Base-by-base conservation (phyloP, 164 flowering plant genomes). In the Tetrastigma voinierianum region DNA sequence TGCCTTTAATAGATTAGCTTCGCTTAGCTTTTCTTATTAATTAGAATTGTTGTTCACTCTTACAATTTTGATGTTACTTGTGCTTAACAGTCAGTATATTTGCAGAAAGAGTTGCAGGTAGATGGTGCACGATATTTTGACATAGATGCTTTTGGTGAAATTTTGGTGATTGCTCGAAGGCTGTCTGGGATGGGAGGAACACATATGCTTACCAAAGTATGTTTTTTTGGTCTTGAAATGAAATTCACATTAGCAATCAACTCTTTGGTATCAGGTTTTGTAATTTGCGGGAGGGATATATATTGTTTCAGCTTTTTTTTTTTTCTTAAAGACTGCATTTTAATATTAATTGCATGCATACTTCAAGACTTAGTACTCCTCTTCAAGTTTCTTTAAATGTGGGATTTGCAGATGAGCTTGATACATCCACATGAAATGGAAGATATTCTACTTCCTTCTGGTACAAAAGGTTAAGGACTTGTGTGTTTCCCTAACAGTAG, bases 71-170 rank as follows among this genome's bases (percentile, higher is more conserved):
- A 18, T 66, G 25, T 32, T 32, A 32, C 8, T 32, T 32, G 40
- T 60, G 58, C 48, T n/a, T 53, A n/a, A 51, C 47, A 20, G n/a
- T 17, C 54, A 54, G 45, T 54, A 40, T 58, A 51, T 69, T 66
- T 76, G 48, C 71, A 92, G 98, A 77, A 71, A 65, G 93, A 85
- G 69, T 72, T 87, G 49, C 73, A 51, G 45, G 66, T 90, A 62
- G 82, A 87, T 67, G 97, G 97, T 75, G 96, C 87, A 45, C 85
- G 92, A 46, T 63, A 85, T 61, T 82, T 95, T 76, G 98, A 90
- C 56, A 62, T 89, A 61, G 90, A 89, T 81, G 70, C 79, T 71
- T 74, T 74, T 64, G 67, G 72, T 66, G 74, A 84, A 72, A 68
- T 77, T 57, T 44, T 86, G 51, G 66, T 95, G 46, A 59, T 88